Evolutionary conservation across 495 filamentous ascomycete genomes (phyloP), one percentile per base, ranked within the genome.

Genomic region (Penicillium turbatum): DNA sequence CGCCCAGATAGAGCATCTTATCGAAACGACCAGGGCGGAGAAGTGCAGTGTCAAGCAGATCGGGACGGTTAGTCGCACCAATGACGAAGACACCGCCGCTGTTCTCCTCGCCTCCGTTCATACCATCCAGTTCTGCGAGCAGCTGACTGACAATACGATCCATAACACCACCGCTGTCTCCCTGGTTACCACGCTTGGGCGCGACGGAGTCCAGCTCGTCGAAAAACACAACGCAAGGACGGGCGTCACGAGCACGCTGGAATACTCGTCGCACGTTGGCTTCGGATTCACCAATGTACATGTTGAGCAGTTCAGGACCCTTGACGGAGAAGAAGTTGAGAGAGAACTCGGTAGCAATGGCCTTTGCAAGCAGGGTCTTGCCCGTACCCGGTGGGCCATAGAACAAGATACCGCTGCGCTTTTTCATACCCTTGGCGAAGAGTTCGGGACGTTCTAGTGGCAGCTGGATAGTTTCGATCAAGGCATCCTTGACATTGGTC

Each of bases 321-420:
- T 99, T 99, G 70, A 99, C 90, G 45, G 86, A 90, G 82, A 99
- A 97, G 79, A 99, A 99, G 59, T 99, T 99, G 63, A 99, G 81
- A 45, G 89, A 95, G 76, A 97, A 97, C 61, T 97, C 93, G 0
- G 95, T 97, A 1, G 93, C 93, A 63, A 99, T 97, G 35, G 93
- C 93, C 74, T 97, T 97, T 31, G 93, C 93, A 26, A 99, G 82
- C 19, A 99, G 74, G 0, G 93, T 99, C 73, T 99, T 99, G 30
- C 93, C 93, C 5, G 95, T 97, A 48, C 93, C 93, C 0, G 93
- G 93, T 7, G 95, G 95, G 0, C 93, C 93, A 62, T 99, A 97
- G 76, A 99, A 97, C 53, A 99, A 73, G 55, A 99, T 97, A 62
- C 93, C 93, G 52, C 88, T 93, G 35, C 93, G 88, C 73, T 97